Base-by-base conservation (phyloP, 2,329 filamentous ascomycete species). In the Ceratocystis eucalypticola region DNA sequence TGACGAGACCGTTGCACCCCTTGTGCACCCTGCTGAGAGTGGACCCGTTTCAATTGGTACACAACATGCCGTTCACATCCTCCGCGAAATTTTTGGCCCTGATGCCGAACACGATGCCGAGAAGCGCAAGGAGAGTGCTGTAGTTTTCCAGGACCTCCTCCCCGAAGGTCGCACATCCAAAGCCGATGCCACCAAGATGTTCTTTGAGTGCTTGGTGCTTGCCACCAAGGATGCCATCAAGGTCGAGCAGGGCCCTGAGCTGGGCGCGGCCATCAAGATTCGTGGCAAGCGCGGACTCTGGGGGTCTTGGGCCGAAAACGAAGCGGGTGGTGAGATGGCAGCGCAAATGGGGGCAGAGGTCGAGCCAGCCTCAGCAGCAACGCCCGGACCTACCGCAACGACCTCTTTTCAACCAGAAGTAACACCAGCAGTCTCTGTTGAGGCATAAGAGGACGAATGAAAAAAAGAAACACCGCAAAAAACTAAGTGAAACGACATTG, bases 191-290 rank as follows among this genome's bases (percentile, higher is more conserved):
- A 99, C 94, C 55, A 96, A 96, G 81, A 96, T 99, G 91, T 99
- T 99, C 79, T 99, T 99, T 72, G 94, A 99, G 77, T 88, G 94
- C 65, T 81, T 99, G 28, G 94, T 99, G 2, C 82, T 99, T 61
- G 94, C 93, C 4, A 99, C 94, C 53, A 99, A 99, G 78, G 94
- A 99, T 74, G 94, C 94, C 33, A 89, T 99, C 77, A 96, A 96
- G 77, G 91, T 97, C 30, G 93, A 97, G 74, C 94, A 99, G 76
- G 83, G 83, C 62, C 80, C 86, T 69, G 83, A 81, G 46, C 82
- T 97, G 30, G 92, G 92, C 62, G 88, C 86, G 2, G 83, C 88
- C 15, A 90, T 99, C 72, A 82, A 87, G 67, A 88, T 99, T 67
- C 82, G 91, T 70, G 91, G 88, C 68, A 99, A 99, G 83, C 84